Conservation (phyloP, 2,329 filamentous ascomycete genomes). For the Calonectria hawksworthii region DNA sequence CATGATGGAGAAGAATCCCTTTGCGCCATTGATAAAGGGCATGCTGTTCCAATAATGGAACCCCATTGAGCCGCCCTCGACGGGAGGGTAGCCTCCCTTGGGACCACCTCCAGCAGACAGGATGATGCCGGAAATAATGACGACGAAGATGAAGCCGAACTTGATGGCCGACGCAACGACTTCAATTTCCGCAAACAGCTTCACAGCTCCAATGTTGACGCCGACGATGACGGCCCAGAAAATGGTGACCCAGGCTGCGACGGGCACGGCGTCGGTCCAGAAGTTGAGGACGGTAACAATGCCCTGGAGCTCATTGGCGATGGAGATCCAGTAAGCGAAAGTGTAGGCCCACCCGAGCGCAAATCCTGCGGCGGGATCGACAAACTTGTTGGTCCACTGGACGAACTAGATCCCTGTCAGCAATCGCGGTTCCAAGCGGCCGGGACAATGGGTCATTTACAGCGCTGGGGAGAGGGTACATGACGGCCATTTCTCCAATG, state of each 20-base stretch:
- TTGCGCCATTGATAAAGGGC: slow-evolving; percentile 60
- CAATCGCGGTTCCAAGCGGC: neutral
- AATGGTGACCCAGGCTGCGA: slow-evolving; percentile 60
- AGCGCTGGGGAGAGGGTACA: slow-evolving; percentile 57
- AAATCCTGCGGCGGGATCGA: slow-evolving; percentile 58
- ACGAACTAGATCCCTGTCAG: slow-evolving; percentile 54
- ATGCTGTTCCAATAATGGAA: slow-evolving; percentile 60
- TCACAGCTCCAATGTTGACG: slow-evolving; percentile 58
- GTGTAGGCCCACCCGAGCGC: slow-evolving; percentile 63
- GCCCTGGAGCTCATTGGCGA: slow-evolving; percentile 59
- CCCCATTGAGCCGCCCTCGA: slow-evolving; percentile 53
- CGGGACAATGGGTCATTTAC: neutral
- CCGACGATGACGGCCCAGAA: slow-evolving; percentile 56
- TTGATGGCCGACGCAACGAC: slow-evolving; percentile 60
- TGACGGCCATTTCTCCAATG: slow-evolving; percentile 61
- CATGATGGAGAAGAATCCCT: slow-evolving; percentile 68
- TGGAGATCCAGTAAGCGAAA: slow-evolving; percentile 59
- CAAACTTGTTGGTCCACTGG: slow-evolving; percentile 62
- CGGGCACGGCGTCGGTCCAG: slow-evolving; percentile 59
- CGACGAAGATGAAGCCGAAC: slow-evolving; percentile 62
- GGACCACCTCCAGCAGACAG: slow-evolving; percentile 59
- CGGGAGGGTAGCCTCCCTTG: slow-evolving; percentile 21
- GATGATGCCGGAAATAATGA: slow-evolving; percentile 60
- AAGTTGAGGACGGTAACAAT: slow-evolving; percentile 58
- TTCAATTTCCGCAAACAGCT: slow-evolving; percentile 61